Evolutionary conservation across 2,329 filamentous ascomycete species (phyloP), one percentile per base, ranked within the genome.

Genomic region (Colletotrichum orchidophilum): DNA sequence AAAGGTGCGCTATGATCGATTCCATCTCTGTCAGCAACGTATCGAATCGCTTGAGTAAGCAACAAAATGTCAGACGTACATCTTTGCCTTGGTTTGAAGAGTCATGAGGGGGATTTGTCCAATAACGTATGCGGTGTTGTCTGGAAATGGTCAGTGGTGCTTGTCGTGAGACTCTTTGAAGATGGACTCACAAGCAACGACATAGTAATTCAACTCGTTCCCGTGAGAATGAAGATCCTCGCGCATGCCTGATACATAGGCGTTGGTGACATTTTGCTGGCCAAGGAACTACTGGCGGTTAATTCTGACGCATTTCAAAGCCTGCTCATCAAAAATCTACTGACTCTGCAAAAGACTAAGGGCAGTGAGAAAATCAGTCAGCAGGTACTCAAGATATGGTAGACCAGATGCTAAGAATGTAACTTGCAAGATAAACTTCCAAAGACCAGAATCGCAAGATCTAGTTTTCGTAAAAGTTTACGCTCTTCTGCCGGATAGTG

Each of bases 61-160:
- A 18, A 8, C 21, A 8, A 33, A 8, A 1, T 18, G 2, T 3
- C 0, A 18, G 9, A 58, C 73, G 8, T 67, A 77, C 76, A 78
- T 67, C 50, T 74, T 76, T 4, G 75, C 70, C 49, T 77, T 78
- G 0, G 76, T 77, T 39, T 78, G 75, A 5, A 78, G 66, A 0
- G 76, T 77, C 76, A 79, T 78, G 18, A 78, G 66, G 84, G 77
- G 77, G 9, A 78, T 75, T 53, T 78, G 77, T 63, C 66, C 75
- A 46, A 75, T 60, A 5, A 76, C 76, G 61, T 78, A 78, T 0
- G 72, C 73, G 11, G 75, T 71, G 24, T 27, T 83, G 71, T 77
- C 57, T 75, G 74, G 15, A 46, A 1, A 64, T 74, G 11, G 50
- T 58, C 27, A 73, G 73, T 5, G 4, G 29, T 5, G 15, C 18